A percentile compares a stretch with the other conserved stretches of the same genome.
phyloP scores from a whole-genome alignment of 306 rosid species.

The Quercus wislizeni region DNA sequence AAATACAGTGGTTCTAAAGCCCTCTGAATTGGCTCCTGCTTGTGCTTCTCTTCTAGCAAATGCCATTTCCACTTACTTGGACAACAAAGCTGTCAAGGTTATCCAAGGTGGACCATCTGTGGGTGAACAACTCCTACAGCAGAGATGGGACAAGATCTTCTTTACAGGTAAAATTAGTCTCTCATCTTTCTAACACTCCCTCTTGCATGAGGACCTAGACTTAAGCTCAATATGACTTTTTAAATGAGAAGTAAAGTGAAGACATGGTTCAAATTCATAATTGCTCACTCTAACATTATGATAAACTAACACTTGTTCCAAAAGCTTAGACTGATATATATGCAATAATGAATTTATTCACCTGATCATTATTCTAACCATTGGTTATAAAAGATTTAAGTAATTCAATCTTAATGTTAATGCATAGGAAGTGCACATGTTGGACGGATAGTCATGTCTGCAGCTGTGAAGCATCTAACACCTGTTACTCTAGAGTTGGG shows the following conservation, averaged over 20 bases:
- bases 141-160: constrained; percentile 72
- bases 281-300: too few relatives aligned
- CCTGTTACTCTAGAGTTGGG: constrained; percentile 77
- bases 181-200: not conserved
- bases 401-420: not conserved
- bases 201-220: too few relatives aligned
- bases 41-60: constrained; percentile 53
- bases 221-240: too few relatives aligned
- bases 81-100: constrained; percentile 49
- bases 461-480: constrained; percentile 63
- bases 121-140: constrained; percentile 48
- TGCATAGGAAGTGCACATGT: constrained; percentile 53
- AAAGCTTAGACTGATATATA: too few relatives aligned
- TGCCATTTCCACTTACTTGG: constrained; percentile 42
- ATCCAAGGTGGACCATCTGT: constrained; percentile 52
- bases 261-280: too few relatives aligned
- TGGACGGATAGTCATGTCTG: constrained; percentile 60
- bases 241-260: too few relatives aligned
- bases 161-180: constrained; percentile 49
- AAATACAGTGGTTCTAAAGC: constrained; percentile 58
- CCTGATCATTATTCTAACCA: too few relatives aligned
- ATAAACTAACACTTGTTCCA: too few relatives aligned
- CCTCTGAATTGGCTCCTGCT: constrained; percentile 61
- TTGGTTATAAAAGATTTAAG: not conserved
- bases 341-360: too few relatives aligned